A percentile compares a stretch with the other conserved stretches of the same genome.
Conservation (phyloP, 192 early-diverging fungal species). For the Entrophospora sp. region DNA sequence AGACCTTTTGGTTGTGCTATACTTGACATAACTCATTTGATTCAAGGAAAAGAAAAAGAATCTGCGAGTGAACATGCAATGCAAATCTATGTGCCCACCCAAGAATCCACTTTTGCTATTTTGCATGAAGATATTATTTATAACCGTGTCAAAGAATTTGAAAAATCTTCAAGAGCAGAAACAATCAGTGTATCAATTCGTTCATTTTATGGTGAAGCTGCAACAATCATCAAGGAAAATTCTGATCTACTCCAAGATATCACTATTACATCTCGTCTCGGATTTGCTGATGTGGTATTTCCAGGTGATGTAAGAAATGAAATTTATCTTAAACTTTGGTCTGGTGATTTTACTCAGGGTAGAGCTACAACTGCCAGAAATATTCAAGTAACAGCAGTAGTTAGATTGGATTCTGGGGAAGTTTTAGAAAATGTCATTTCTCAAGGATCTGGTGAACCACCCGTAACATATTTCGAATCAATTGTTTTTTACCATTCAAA, state of each 20-base stretch:
- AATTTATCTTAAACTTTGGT: constrained; percentile 47
- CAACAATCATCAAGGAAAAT: constrained; percentile 31
- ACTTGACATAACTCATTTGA: no score
- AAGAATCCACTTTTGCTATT: constrained; percentile 40
- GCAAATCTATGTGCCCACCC: constrained; percentile 38
- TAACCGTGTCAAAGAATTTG: constrained; percentile 38
- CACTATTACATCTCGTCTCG: no score
- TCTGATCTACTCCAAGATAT: constrained; percentile 31
- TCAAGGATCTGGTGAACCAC: no score
- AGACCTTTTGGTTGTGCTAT: no score
- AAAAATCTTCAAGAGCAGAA: constrained; percentile 29
- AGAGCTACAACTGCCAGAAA: constrained; percentile 33
- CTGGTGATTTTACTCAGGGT: constrained; percentile 45
- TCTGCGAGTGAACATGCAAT: constrained; percentile 43
- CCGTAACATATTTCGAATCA: constrained; percentile 49
- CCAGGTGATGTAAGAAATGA: constrained; percentile 45
- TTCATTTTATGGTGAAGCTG: no score
- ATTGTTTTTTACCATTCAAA: constrained; percentile 50
- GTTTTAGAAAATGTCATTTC: constrained; percentile 42
- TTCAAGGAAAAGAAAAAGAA: no score
- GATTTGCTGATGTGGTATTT: no score
- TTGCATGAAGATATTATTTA: no score
- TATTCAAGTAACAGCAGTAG: constrained; percentile 48
- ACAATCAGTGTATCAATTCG: constrained; percentile 32
- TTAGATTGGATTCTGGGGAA: constrained; percentile 46